phyloP scores from a whole-genome alignment of 2,329 filamentous ascomycete species.

The Lasiodiplodia gonubiensis region DNA sequence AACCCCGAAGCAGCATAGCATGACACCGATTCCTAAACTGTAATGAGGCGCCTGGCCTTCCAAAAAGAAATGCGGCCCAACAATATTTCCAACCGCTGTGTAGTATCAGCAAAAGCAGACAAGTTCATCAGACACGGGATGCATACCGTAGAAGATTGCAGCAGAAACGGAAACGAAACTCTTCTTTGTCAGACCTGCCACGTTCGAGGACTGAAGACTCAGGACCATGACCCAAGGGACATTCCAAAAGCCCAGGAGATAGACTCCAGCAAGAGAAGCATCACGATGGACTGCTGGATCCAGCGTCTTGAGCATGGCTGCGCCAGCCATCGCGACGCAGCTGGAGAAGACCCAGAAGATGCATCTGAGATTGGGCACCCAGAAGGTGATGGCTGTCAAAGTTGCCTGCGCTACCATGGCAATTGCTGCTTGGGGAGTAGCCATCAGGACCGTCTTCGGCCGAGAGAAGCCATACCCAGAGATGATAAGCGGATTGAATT shows the following conservation, averaged over 20 bases:
- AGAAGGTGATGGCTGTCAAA: neutral
- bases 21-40: neutral
- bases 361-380: neutral
- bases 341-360: neutral
- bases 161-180: neutral
- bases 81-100: neutral
- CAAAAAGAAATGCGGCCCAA: neutral
- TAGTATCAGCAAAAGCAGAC: neutral
- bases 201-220: neutral
- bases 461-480: neutral
- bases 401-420: neutral
- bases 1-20: neutral
- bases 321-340: neutral
- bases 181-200: neutral
- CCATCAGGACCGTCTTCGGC: neutral
- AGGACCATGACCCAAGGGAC: neutral
- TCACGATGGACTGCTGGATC: neutral
- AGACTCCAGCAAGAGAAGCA: neutral
- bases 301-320: neutral
- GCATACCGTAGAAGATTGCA: neutral
- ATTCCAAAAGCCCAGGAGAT: neutral
- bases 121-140: rapidly evolving
- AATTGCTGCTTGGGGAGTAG: neutral
- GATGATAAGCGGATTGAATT: neutral
- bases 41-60: neutral